Evolutionary conservation across 805 yeast species (phyloP).

Genomic region (Ogataea nitratoaversa): DNA sequence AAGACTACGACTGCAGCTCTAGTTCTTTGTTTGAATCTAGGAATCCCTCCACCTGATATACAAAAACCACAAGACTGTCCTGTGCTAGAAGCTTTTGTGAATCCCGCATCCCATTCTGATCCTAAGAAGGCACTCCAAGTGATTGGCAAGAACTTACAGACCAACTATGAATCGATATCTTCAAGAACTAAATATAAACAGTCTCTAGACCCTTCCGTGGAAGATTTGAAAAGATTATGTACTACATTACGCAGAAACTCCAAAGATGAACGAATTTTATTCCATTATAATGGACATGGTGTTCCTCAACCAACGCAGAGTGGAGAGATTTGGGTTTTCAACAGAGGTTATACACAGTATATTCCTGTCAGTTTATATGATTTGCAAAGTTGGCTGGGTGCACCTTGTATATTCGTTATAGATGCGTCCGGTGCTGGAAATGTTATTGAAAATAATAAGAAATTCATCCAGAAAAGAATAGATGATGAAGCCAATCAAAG

Average conservation of each 20-base stretch:
- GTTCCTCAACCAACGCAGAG: conserved; percentile 95
- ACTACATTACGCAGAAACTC: conserved; percentile 84
- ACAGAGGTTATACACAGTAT: conserved; percentile 94
- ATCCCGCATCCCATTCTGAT: conserved; percentile 77
- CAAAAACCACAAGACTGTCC: conserved; percentile 93
- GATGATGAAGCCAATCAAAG: conserved; percentile 74
- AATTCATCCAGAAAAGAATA: conserved; percentile 84
- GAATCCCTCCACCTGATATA: conserved; percentile 97
- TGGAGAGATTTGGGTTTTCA: conserved; percentile 98
- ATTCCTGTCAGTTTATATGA: conserved; percentile 95
- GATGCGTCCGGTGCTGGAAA: conserved; percentile 96
- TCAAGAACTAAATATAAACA: conserved; percentile 87
- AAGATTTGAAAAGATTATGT: conserved; percentile 89
- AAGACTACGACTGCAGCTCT: conserved; percentile 92
- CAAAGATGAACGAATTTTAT: conserved; percentile 86
- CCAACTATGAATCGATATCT: conserved; percentile 85
- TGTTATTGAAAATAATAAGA: conserved; percentile 82
- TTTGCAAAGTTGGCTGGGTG: conserved; percentile 95
- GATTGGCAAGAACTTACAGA: conserved; percentile 82
- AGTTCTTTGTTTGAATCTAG: conserved; percentile 83
- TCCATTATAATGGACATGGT: conserved; percentile 97
- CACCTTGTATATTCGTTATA: conserved; percentile 91
- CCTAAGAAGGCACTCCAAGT: conserved; percentile 87
- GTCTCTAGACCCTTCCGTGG: conserved; percentile 90
- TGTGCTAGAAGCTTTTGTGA: conserved; percentile 87